Evolutionary conservation across 345 rosid species (phyloP), one percentile per base, ranked within the genome.

Genomic region (Eucalyptus curtisii): DNA sequence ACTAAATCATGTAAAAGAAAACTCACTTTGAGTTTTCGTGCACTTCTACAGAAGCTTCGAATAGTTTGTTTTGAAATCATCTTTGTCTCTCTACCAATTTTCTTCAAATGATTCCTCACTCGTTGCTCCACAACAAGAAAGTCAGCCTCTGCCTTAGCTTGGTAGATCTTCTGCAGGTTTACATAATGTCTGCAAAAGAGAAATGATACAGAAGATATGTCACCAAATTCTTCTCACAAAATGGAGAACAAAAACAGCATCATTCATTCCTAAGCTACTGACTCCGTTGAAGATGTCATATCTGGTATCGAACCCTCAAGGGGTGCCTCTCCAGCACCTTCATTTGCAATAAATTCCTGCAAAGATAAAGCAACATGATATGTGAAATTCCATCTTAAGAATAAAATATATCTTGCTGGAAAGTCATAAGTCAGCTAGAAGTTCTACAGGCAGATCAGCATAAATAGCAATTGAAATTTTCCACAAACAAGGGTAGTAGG

Each of bases 231-330:
- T 87, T 76, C 84, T 27, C 68, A 22, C 55, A 27, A 27, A 49
- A 49, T 71, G 86, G 40, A 57, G 52, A 82, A 48, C 45, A n/a
- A 71, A 57, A 57, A 19, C 79, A 37, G 55, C 49, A 86, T 80
- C 68, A 57, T 89, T 49, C 85, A 66, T 40, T 22, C 37, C 47
- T 25, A 84, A 48, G 88, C 68, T 64, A 94, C 98, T 93, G 84
- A 97, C 99, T 97, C 99, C 45, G 99, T 97, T 90, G 99, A 96
- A 90, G 99, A 97, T 48, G 99, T 97, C 98, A 97, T 97, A 93
- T 97, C 99, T 19, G 99, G 99, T 86, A 97, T 96, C n/a, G 97
- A 95, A 59, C 99, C 99, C 94, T 97, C 99, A 86, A 98, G 98
- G 31, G 99, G 99, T 90, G 92, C 96, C 92, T 97, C 99, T 53